Conservation (phyloP, 495 filamentous ascomycete species). For the Neurospora sp. region DNA sequence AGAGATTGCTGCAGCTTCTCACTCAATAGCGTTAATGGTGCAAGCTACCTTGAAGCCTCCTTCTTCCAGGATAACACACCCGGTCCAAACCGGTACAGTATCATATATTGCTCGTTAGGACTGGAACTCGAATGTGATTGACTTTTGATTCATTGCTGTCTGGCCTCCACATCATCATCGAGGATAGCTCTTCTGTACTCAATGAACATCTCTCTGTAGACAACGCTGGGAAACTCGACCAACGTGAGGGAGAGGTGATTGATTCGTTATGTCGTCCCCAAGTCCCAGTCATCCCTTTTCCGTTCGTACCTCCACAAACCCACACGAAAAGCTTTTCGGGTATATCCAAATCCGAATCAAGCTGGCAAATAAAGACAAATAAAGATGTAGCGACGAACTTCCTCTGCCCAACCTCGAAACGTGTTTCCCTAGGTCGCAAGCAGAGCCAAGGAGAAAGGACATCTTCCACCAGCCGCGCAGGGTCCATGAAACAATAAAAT, state of each 20-base stretch:
- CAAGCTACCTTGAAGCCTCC: background rate
- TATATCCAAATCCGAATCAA: background rate
- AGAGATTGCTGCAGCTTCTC: background rate
- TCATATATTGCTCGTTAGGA: background rate
- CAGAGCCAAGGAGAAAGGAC: background rate
- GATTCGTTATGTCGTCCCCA: background rate
- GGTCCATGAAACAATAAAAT: background rate
- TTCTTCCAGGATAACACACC: background rate
- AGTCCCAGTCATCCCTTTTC: background rate
- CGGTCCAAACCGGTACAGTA: background rate
- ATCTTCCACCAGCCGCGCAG: background rate
- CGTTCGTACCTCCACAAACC: background rate
- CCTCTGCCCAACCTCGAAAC: background rate
- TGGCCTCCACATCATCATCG: background rate
- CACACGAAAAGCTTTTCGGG: background rate
- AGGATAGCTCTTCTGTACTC: background rate
- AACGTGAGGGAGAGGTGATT: background rate
- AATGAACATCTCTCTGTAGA: background rate
- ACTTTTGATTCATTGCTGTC: background rate
- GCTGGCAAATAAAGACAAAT: background rate
- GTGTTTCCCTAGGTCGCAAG: background rate
- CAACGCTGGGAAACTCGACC: background rate
- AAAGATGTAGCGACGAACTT: background rate
- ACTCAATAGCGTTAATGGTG: background rate
- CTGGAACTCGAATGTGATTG: background rate